phyloP scores from a whole-genome alignment of 106 monocot species.

The Dendrobium catenatum region DNA sequence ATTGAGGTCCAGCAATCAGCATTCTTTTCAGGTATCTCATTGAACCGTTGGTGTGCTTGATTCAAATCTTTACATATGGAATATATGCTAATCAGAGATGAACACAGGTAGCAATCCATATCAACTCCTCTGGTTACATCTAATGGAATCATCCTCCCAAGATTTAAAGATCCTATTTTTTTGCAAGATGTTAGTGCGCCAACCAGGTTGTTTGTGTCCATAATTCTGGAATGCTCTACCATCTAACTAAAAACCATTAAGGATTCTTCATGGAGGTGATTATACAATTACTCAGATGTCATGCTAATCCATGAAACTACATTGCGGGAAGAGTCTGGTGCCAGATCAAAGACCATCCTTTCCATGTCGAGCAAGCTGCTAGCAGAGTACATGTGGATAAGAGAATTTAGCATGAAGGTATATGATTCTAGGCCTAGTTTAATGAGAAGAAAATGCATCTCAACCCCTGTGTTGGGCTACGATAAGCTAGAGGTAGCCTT shows the following conservation, averaged over 20 bases:
- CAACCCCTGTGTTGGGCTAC: neutral
- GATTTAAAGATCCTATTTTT: constrained; percentile 8
- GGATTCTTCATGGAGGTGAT: constrained; percentile 21
- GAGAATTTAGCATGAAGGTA: constrained; percentile 59
- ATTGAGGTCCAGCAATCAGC: constrained; percentile 66
- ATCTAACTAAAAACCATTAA: constrained; percentile 38
- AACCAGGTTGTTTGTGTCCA: constrained; percentile 47
- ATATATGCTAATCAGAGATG: constrained; percentile 68
- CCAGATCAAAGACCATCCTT: constrained; percentile 33
- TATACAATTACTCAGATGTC: constrained; percentile 47
- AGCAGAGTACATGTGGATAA: constrained; percentile 47
- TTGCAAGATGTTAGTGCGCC: constrained; percentile 43
- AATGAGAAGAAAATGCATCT: constrained; percentile 38
- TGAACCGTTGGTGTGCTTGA: constrained; percentile 49
- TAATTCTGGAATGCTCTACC: constrained; percentile 15
- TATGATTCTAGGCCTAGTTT: constrained; percentile 40
- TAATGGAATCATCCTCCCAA: constrained; percentile 37
- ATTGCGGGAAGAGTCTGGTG: constrained; percentile 18
- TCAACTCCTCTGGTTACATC: constrained; percentile 28
- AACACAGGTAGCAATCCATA: constrained; percentile 51
- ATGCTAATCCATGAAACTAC: constrained; percentile 77
- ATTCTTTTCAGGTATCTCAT: constrained; percentile 44
- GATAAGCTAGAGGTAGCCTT: constrained; percentile 29
- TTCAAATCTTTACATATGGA: constrained; percentile 39
- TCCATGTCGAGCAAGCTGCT: constrained; percentile 16